A percentile compares a stretch with the other conserved stretches of the same genome.
These are phyloP conservation scores for Martensiomyces pterosporus DNA, from an alignment of 192 early-diverging fungal species.

Conservation along the genomic window DNA sequence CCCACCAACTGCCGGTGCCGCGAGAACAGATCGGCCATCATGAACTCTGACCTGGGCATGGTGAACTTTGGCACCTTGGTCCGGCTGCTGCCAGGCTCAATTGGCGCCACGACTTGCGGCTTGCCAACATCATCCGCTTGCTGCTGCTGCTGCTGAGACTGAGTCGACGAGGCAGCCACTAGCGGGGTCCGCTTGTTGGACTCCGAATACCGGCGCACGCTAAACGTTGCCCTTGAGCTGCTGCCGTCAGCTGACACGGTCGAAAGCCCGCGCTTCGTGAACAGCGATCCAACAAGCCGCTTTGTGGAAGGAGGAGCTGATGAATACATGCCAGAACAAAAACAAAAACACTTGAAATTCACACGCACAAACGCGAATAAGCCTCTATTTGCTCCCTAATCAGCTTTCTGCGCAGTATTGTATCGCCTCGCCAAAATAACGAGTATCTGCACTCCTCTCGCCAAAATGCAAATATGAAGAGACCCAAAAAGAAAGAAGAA, in stretches of 20 bases:
- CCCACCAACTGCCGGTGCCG: constrained; percentile 33
- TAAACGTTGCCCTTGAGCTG: constrained; percentile 2
- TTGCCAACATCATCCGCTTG: too few species aligned
- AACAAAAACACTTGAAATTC: too few species aligned
- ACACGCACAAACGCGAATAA: too few species aligned
- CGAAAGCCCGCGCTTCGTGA: constrained; percentile 7
- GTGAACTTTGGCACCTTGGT: constrained; percentile 46
- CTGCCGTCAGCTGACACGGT: neutral
- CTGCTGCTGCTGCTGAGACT: constrained; percentile 4
- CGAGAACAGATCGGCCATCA: constrained; percentile 35
- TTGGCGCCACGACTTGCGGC: neutral
- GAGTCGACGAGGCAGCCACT: neutral
- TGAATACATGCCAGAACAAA: too few species aligned
- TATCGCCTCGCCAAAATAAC: too few species aligned
- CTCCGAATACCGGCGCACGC: constrained; percentile 32
- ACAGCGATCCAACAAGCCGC: neutral
- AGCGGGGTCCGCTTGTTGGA: constrained; percentile 28
- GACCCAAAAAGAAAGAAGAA: too few species aligned
- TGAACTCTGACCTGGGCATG: constrained; percentile 36
- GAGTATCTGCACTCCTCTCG: too few species aligned
- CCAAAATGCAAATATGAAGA: too few species aligned
- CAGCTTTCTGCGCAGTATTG: too few species aligned
- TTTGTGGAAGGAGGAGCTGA: constrained; percentile 1
- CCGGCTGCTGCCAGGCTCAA: neutral
- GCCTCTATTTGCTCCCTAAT: too few species aligned